Evolutionary conservation across 805 yeast genomes (phyloP).

Genomic region (Barnettozyma botsteinii): DNA sequence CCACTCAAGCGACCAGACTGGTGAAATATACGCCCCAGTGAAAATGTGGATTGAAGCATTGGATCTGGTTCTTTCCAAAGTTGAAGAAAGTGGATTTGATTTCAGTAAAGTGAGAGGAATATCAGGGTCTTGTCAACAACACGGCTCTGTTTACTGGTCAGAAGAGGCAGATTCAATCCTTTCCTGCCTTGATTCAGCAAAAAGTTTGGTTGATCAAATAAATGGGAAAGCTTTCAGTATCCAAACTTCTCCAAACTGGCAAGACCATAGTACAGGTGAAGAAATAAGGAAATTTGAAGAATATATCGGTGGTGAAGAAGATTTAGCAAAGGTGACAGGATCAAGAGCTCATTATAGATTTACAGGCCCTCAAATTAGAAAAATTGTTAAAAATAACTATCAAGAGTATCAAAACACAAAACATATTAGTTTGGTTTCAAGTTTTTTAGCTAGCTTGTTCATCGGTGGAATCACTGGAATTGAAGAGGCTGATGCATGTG

Average conservation of each 20-base stretch:
- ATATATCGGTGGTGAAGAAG: conserved; percentile 52
- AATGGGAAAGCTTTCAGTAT: conserved; percentile 50
- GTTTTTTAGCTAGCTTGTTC: conserved; percentile 68
- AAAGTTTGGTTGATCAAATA: conserved; percentile 41
- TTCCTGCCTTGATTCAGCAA: conserved; percentile 27
- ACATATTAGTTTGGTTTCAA: conserved; percentile 70
- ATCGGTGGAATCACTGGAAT: conserved; percentile 57
- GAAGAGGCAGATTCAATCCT: conserved; percentile 39
- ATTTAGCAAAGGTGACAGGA: conserved; percentile 67
- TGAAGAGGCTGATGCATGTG: conserved; percentile 88
- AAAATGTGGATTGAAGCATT: conserved; percentile 87
- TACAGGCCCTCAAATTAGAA: conserved; percentile 88
- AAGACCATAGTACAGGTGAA: conserved; percentile 78
- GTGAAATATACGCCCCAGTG: conserved; percentile 73
- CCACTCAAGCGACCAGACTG: conserved; percentile 41
- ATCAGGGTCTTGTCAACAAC: conserved; percentile 89
- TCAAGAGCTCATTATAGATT: conserved; percentile 85
- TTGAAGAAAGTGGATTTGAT: conserved; percentile 48
- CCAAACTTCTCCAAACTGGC: conserved; percentile 84
- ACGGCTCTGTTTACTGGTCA: conserved; percentile 85
- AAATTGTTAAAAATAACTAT: conserved; percentile 49
- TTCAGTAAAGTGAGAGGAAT: conserved; percentile 57
- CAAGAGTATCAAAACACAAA: conserved; percentile 49
- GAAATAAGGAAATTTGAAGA: conserved; percentile 61
- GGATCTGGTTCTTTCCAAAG: conserved; percentile 51